Base-by-base conservation (phyloP, 352 stramenopile species). In the Phytophthora vignae region DNA sequence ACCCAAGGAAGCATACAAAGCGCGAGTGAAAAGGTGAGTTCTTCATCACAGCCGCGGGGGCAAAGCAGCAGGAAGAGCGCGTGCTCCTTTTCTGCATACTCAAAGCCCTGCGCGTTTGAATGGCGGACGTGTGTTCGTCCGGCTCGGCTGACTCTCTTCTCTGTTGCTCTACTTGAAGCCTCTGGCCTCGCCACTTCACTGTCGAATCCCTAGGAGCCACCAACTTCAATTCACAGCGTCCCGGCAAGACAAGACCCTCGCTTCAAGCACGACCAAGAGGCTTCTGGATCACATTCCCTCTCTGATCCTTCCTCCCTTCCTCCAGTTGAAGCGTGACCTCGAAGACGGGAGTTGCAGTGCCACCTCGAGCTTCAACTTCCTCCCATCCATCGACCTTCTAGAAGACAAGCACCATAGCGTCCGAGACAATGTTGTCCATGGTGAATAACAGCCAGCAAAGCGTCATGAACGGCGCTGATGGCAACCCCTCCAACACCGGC, bases 171-270 rank as follows among this genome's bases (percentile, higher is more conserved):
- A 85, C 82, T 93, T 93, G 83, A 91, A 93, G 85, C 79, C 70
- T 66, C 50, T 14, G 46, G 48, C 19, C 19, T 46, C 33, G 52
- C 55, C 59, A 64, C 73, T 73, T 76, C 69, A 81, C 60, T 82
- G 54, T 71, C 36, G 58, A 81, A 78, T 81, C 78, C 58, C 65
- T 71, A 78, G 66, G 77, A 91, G 79, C 83, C 83, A 89, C 81
- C 79, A 93, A 91, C 85, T 93, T 93, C 85, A 93, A 93, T 73
- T 64, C 22, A 25, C 38, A 75, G 52, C n/a, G 59, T 49, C 22
- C 48, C 46, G 53, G 44, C 25, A 9, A 19, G 29, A 14, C 2
- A 54, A 14, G 25, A 55, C 42, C 19, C 49, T 46, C 44, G 36
- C 46, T 57, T 65, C 64, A 68, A 69, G 62, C 22, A 11, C 31